These are phyloP conservation scores for Solanum sejunctum DNA, from an alignment of 257 asterid genomes.

Conservation along the genomic window DNA sequence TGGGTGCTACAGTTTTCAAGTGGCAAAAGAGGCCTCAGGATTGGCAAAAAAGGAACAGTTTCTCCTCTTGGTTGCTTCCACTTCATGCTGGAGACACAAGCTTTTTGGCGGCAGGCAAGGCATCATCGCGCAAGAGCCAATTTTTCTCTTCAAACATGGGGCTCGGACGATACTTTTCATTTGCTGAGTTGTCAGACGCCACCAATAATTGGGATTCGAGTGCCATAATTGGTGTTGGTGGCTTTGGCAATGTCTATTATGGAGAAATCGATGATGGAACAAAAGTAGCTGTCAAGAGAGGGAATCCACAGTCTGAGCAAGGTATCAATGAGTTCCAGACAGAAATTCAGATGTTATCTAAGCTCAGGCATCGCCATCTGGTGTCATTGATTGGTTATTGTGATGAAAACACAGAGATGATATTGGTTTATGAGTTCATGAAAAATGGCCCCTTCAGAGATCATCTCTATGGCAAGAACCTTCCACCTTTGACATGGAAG, in stretches of 20 bases:
- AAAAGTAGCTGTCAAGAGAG: conserved; percentile 79
- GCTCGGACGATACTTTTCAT: conserved; percentile 38
- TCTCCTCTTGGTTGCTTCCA: conserved; percentile 90
- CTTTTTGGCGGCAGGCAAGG: conserved; percentile 32
- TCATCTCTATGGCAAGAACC: conserved; percentile 53
- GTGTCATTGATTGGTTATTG: conserved; percentile 89
- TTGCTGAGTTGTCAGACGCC: conserved; percentile 51
- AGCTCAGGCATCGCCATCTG: conserved; percentile 82
- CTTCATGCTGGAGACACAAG: conserved; percentile 45
- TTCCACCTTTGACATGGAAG: conserved; percentile 50
- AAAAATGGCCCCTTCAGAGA: conserved; percentile 74
- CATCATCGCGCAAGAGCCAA: conserved; percentile 36
- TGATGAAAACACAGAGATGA: conserved; percentile 82
- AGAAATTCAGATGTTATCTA: conserved; percentile 81
- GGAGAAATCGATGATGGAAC: conserved; percentile 62
- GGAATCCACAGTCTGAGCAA: conserved; percentile 92
- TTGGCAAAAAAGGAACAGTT: conserved; percentile 69
- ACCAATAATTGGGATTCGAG: conserved; percentile 64
- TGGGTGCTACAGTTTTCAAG: conserved; percentile 88
- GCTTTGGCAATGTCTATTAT: conserved; percentile 72
- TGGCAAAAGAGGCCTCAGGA: conserved; percentile 93
- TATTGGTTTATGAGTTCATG: conserved; percentile 85
- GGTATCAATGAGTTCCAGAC: conserved; percentile 89
- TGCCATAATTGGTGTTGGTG: conserved; percentile 77
- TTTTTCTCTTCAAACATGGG: conserved; percentile 32